phyloP scores from a whole-genome alignment of 2,329 filamentous ascomycete genomes.

The Cercospora nicotianae region DNA sequence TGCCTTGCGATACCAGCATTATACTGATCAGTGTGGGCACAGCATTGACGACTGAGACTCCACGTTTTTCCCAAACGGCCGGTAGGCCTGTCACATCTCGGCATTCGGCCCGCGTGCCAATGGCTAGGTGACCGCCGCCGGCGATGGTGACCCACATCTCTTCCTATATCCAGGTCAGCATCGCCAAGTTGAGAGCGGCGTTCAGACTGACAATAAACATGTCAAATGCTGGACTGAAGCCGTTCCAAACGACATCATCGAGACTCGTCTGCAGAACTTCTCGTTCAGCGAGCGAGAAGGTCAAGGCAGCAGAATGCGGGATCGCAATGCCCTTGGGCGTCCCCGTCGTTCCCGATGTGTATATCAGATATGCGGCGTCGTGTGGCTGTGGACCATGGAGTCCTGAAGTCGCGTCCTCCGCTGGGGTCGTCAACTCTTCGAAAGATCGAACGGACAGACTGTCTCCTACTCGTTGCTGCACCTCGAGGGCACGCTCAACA shows the following conservation, averaged over 20 bases:
- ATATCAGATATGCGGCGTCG: slow-evolving; percentile 33
- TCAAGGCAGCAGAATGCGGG: slow-evolving; percentile 26
- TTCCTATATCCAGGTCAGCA: slow-evolving; percentile 12
- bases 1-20: slow-evolving; percentile 23
- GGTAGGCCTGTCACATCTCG: slow-evolving; percentile 25
- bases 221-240: slow-evolving; percentile 30
- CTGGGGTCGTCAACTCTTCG: slow-evolving; percentile 6
- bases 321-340: slow-evolving; percentile 33
- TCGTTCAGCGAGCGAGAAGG: slow-evolving; percentile 26
- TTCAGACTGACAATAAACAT: slow-evolving; percentile 24
- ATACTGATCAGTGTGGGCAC: slow-evolving; percentile 30
- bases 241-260: slow-evolving; percentile 27
- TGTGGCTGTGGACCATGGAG: slow-evolving; percentile 15
- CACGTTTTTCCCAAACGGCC: slow-evolving; percentile 22
- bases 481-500: slow-evolving; percentile 19
- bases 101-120: slow-evolving; percentile 27
- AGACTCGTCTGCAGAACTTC: slow-evolving; percentile 24
- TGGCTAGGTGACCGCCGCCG: slow-evolving; percentile 27
- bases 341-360: slow-evolving; percentile 34
- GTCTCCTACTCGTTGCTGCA: slow-evolving; percentile 16
- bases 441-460: slow-evolving; percentile 19
- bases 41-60: slow-evolving; percentile 27
- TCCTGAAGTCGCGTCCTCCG: not conserved
- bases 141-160: slow-evolving; percentile 33
- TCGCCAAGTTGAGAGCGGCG: not conserved